phyloP scores from a whole-genome alignment of 139 green algal genomes.

The Chlorella vulgaris region DNA sequence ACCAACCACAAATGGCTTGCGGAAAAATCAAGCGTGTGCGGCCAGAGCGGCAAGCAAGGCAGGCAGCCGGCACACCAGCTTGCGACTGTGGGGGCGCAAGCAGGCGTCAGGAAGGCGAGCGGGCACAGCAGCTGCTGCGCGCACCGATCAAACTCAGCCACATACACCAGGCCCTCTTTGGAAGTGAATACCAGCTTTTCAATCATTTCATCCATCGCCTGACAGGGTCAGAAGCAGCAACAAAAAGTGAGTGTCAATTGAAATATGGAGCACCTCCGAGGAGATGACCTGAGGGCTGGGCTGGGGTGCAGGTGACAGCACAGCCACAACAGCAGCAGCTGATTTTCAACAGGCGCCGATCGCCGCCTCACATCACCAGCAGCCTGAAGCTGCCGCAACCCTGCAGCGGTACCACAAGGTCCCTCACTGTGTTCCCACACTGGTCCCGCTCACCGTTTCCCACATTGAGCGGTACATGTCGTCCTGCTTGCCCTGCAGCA shows the following conservation, averaged over 20 bases:
- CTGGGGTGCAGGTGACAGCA: not conserved
- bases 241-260: too few relatives aligned
- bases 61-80: too few relatives aligned
- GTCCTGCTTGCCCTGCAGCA: conserved; percentile 38
- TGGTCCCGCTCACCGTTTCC: conserved; percentile 17
- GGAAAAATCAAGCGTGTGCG: too few relatives aligned
- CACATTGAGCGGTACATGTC: conserved; percentile 59
- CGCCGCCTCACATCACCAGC: not conserved
- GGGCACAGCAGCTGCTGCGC: too few relatives aligned
- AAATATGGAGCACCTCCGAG: too few relatives aligned
- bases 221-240: not conserved
- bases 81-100: too few relatives aligned
- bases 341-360: too few relatives aligned
- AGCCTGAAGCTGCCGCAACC: not conserved
- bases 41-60: not conserved
- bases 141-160: conserved; percentile 58
- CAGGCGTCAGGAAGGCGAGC: too few relatives aligned
- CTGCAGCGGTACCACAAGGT: not conserved
- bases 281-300: not conserved
- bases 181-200: conserved; percentile 48
- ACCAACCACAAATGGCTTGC: too few relatives aligned
- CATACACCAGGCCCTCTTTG: conserved; percentile 43
- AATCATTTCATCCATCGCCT: conserved; percentile 68
- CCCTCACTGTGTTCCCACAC: not conserved
- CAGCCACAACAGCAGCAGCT: too few relatives aligned